phyloP scores from a whole-genome alignment of 352 stramenopile species.

The Phytophthora capsici region DNA sequence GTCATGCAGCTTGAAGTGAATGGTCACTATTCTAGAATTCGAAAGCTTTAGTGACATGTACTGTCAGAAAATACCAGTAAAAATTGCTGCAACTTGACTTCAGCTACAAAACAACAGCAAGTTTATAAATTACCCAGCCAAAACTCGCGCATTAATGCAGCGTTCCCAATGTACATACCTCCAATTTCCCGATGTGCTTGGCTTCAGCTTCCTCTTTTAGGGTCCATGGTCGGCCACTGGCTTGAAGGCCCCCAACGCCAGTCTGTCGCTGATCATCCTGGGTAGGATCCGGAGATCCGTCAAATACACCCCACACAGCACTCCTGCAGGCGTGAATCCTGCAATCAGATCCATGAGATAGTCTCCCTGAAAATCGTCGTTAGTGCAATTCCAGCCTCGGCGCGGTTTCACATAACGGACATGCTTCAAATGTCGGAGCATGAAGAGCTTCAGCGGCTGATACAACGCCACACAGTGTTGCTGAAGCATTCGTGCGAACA shows the following conservation, averaged over 20 bases:
- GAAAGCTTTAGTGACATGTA: conserved; percentile 8
- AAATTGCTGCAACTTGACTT: not conserved
- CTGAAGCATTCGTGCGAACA: conserved; percentile 23
- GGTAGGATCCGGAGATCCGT: conserved; percentile 28
- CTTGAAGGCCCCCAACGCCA: conserved; percentile 27
- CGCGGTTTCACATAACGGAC: conserved; percentile 33
- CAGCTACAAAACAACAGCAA: not conserved
- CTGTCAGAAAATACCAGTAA: no score
- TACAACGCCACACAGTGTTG: conserved; percentile 34
- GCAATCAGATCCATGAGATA: conserved; percentile 33
- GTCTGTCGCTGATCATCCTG: conserved; percentile 13
- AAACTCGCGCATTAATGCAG: not conserved
- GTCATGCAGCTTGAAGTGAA: conserved; percentile 17
- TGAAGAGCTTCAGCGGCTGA: conserved; percentile 34
- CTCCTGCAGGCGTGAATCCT: conserved; percentile 27
- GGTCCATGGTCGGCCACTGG: conserved; percentile 2
- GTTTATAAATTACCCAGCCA: not conserved
- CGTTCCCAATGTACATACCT: conserved; percentile 3
- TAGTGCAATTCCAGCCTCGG: conserved; percentile 26
- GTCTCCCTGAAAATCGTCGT: conserved; percentile 12
- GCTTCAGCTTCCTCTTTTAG: not conserved
- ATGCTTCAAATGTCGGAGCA: conserved; percentile 33
- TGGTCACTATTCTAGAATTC: conserved; percentile 27
- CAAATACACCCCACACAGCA: conserved; percentile 39
- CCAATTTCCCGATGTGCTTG: not conserved